phyloP scores from a whole-genome alignment of 441 rosid species.

The Erodium trifolium region DNA sequence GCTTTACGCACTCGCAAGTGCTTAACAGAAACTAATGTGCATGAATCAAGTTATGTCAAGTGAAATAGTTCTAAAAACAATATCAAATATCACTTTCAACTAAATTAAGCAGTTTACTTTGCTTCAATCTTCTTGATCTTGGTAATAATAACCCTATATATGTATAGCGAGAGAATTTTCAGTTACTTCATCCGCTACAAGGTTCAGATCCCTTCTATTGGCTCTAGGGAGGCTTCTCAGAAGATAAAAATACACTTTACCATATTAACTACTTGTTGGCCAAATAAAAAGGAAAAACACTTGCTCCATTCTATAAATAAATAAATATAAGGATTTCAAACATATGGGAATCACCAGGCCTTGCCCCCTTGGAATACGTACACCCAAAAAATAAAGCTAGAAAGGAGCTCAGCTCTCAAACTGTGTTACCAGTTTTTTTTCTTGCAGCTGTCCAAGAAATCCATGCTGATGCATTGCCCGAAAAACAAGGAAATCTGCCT shows the following conservation, averaged over 20 bases:
- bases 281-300: too few species aligned
- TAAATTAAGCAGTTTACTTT: background rate
- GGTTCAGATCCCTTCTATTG: too few species aligned
- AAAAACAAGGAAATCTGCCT: slow-evolving; percentile 91
- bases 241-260: too few species aligned
- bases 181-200: background rate
- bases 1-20: slow-evolving; percentile 6
- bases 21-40: slow-evolving; percentile 7
- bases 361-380: too few species aligned
- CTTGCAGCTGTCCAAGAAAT: slow-evolving; percentile 89
- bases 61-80: background rate
- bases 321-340: too few species aligned
- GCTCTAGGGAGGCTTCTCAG: too few species aligned
- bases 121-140: background rate
- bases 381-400: background rate
- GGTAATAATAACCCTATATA: background rate
- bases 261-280: too few species aligned
- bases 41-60: slow-evolving; percentile 14
- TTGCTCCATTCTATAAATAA: too few species aligned
- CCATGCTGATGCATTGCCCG: slow-evolving; percentile 98
- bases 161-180: background rate
- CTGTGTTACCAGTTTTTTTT: slow-evolving; percentile 88
- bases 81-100: background rate
- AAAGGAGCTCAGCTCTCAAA: slow-evolving; percentile 17
- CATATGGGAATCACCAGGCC: too few species aligned